phyloP scores from a whole-genome alignment of 352 stramenopile species.

The Proteromonas lacertae region DNA sequence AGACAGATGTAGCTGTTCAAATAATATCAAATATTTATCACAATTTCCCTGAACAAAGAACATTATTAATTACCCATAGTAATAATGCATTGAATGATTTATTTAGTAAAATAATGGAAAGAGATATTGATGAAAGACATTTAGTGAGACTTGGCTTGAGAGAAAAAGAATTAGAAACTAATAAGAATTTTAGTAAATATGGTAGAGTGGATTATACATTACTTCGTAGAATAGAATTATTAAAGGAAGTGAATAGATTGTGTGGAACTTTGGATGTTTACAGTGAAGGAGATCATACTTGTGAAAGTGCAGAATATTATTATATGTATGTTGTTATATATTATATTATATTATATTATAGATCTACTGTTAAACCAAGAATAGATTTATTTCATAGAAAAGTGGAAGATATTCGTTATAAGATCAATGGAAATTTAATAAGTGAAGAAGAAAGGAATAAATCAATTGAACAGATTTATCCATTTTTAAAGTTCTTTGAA shows the following conservation, averaged over 20 bases:
- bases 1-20: constrained; percentile 69
- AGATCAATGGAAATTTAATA: constrained; percentile 1
- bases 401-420: constrained; percentile 1
- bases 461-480: constrained; percentile 15
- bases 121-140: constrained; percentile 23
- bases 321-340: constrained; percentile 45
- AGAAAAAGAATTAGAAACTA: constrained; percentile 13
- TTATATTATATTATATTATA: constrained; percentile 24
- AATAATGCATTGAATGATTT: constrained; percentile 74
- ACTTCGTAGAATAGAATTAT: constrained; percentile 23
- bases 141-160: constrained; percentile 49
- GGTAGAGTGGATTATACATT: constrained; percentile 55
- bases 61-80: constrained; percentile 65
- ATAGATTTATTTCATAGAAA: constrained; percentile 2
- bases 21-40: constrained; percentile 65
- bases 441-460: constrained; percentile 1
- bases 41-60: constrained; percentile 33
- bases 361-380: constrained; percentile 2
- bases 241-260: constrained; percentile 58
- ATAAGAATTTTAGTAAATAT: constrained; percentile 34
- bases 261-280: constrained; percentile 33
- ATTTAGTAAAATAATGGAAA: constrained; percentile 48
- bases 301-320: constrained; percentile 74
- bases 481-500: constrained; percentile 23
- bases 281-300: constrained; percentile 50